Evolutionary conservation across 441 rosid genomes (phyloP), one percentile per base, ranked within the genome.

Genomic region (Omphalea diandra): DNA sequence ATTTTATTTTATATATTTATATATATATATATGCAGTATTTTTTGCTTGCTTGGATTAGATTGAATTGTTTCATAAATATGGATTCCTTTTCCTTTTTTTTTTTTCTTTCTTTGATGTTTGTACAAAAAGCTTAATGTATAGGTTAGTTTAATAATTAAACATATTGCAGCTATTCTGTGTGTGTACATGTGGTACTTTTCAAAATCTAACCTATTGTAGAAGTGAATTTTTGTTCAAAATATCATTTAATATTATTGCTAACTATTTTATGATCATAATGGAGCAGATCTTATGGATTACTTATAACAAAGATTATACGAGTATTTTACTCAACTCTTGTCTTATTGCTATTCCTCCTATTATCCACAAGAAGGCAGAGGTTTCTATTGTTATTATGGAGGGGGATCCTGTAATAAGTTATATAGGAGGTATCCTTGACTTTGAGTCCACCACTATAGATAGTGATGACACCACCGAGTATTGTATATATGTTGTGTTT

Each of bases 401-500:
- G 72, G 99, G 91, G 75, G 99, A 95, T 76, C 98, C 99, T 68
- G 82, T 90, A 56, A 77, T 90, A 27, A 90, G 96, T 80, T 95
- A 95, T 71, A 83, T 53, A 76, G 99, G 99, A 43, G 98, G 97
- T 24, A 84, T 82, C 27, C 86, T 88, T 65, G 99, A 97, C 3
- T 89, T 90, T 76, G 91, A 86, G 83, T 93, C 99, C 55, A 90
- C 96, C 27, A 92, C 95, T 8, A 83, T 86, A 31, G 95, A 92
- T 46, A 84, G 95, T 26, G 93, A 88, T 73, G 96, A 93, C 64
- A 65, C 90, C 2, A 77, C 85, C 4, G 90, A 98, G 99, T 89
- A 79, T 29, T 56, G 11, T 49, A 17, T n/a, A 7, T 49, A 5
- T 49, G 9, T 15, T 52, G 2, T 52, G 31, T 11, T 5, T 1